These are phyloP conservation scores for Phytomonas francai DNA, from an alignment of 208 protist genomes.

Conservation along the genomic window DNA sequence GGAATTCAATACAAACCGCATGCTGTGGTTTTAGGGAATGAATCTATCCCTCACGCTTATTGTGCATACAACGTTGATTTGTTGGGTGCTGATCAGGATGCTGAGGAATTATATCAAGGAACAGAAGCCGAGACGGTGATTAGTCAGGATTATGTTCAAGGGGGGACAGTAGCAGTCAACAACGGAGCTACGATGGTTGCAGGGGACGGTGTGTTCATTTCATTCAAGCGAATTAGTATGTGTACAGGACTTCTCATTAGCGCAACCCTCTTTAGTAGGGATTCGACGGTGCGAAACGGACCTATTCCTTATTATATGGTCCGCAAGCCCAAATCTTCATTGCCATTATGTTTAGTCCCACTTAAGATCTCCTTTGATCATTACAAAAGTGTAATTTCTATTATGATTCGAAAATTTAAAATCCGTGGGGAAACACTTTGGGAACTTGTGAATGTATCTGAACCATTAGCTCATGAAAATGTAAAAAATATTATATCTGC, in stretches of 20 bases:
- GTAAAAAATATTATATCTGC: slow-evolving; percentile 45
- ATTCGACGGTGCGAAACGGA: slow-evolving; percentile 20
- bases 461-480: slow-evolving; percentile 33
- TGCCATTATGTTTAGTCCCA: slow-evolving; percentile 48
- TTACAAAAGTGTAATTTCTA: slow-evolving; percentile 35
- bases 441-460: slow-evolving; percentile 69
- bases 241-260: slow-evolving; percentile 44
- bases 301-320: slow-evolving; percentile 61
- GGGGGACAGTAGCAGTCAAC: slow-evolving; percentile 17
- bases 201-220: slow-evolving; percentile 55
- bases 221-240: slow-evolving; percentile 35
- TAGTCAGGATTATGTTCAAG: neutral
- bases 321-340: slow-evolving; percentile 21
- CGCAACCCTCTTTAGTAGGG: slow-evolving; percentile 50
- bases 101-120: slow-evolving; percentile 6
- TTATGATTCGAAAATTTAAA: slow-evolving; percentile 64
- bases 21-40: slow-evolving; percentile 36
- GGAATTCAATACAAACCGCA: slow-evolving; percentile 49
- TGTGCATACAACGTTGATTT: slow-evolving; percentile 35
- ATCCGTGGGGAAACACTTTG: slow-evolving; percentile 36
- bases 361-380: slow-evolving; percentile 20
- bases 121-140: neutral
- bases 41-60: slow-evolving; percentile 28
- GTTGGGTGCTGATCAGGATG: neutral
- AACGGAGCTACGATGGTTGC: slow-evolving; percentile 35